A percentile compares a stretch with the other conserved stretches of the same genome.
These are phyloP conservation scores for Cryptococcus deneoformans DNA, from an alignment of 1,284 basidiomycete genomes.

Conservation along the genomic window DNA sequence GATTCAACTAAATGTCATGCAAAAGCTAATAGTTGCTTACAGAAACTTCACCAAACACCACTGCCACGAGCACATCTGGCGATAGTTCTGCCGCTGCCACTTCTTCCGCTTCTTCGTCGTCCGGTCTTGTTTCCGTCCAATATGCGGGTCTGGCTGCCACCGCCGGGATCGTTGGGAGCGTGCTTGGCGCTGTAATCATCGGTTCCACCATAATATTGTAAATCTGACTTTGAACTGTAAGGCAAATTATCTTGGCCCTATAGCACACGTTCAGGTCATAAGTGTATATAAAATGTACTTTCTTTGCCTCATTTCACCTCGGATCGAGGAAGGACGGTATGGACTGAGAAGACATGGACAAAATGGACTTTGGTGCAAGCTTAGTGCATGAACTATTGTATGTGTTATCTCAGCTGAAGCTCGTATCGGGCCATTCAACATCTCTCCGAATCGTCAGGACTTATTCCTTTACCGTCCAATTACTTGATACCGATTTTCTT, in stretches of 20 bases:
- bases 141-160: slow-evolving; percentile 10
- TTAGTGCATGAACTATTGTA: no score
- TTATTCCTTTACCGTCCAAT: no score
- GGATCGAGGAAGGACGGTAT: no score
- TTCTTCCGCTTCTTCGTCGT: slow-evolving; percentile 8
- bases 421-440: no score
- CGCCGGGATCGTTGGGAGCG: slow-evolving; percentile 6
- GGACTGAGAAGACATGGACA: no score
- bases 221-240: neutral
- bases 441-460: no score
- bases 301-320: no score
- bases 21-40: neutral
- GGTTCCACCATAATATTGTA: slow-evolving; percentile 23
- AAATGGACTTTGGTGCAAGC: no score
- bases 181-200: slow-evolving; percentile 16
- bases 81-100: slow-evolving; percentile 14
- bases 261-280: no score
- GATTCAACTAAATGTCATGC: neutral
- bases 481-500: no score
- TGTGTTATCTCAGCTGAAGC: no score
- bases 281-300: no score
- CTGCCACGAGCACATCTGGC: slow-evolving; percentile 12
- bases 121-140: slow-evolving; percentile 9
- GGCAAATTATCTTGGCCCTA: neutral
- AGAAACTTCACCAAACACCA: slow-evolving; percentile 16